These are phyloP conservation scores for Diaporthe aspalathi DNA, from an alignment of 2,329 filamentous ascomycete species.

Conservation along the genomic window DNA sequence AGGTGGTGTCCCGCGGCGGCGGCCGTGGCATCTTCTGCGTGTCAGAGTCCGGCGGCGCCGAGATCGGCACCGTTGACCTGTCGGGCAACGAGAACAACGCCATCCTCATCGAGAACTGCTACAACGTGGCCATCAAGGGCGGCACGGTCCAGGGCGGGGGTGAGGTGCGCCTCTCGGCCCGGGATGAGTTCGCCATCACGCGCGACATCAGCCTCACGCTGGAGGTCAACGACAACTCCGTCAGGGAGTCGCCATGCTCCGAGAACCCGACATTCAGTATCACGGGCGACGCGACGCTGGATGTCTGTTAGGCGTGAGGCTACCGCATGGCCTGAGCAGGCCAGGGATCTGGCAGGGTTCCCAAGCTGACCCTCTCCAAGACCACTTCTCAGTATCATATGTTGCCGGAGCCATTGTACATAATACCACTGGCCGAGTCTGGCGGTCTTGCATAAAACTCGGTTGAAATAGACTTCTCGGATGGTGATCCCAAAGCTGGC, in stretches of 20 bases:
- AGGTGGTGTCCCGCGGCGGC: constrained; percentile 65
- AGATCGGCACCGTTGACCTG: constrained; percentile 61
- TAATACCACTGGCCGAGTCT: not conserved
- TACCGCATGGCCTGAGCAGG: not conserved
- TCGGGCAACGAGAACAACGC: constrained; percentile 66
- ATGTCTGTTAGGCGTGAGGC: constrained; percentile 52
- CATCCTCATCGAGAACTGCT: constrained; percentile 70
- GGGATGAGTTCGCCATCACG: constrained; percentile 65
- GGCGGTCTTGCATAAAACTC: not conserved
- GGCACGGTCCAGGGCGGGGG: constrained; percentile 66
- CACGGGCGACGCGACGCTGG: constrained; percentile 56
- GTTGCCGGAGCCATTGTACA: not conserved
- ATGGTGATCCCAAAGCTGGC: too few species aligned
- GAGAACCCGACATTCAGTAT: constrained; percentile 63
- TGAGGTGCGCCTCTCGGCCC: constrained; percentile 64
- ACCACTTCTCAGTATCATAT: not conserved
- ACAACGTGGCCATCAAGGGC: constrained; percentile 62
- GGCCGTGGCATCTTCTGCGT: constrained; percentile 70
- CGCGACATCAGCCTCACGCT: constrained; percentile 62
- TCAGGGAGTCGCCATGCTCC: constrained; percentile 66
- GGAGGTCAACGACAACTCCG: constrained; percentile 60
- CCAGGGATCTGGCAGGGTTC: not conserved
- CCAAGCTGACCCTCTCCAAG: not conserved
- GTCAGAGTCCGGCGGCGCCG: constrained; percentile 63
- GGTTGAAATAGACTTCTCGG: not conserved